Base-by-base conservation (phyloP, 1,284 basidiomycete species). In the Thelephora terrestris region DNA sequence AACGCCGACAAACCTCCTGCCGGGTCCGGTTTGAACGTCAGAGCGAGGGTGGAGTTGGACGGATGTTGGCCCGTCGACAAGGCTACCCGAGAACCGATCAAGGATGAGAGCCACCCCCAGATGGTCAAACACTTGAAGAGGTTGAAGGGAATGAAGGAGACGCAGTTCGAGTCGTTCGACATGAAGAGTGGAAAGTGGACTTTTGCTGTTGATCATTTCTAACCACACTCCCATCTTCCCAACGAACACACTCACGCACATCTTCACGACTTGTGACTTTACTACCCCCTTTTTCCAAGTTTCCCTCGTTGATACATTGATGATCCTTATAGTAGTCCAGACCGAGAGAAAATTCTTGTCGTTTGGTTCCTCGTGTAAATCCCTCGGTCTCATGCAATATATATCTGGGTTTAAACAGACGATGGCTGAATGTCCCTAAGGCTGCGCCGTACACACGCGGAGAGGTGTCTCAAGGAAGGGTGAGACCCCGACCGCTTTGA, bases 171-270 rank as follows among this genome's bases (percentile, higher is more conserved):
- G 61, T 71, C 70, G 60, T 98, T 91, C 63, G 84, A 91, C 50
- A 73, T 82, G 43, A 74, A 73, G 56, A 79, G 80, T 56, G 95
- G 95, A 43, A 84, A 79, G 62, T 98, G 96, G 95, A 86, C 81
- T 35, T 99, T 99, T 70, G 79, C 75, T 25, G 95, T 98, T 51
- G 85, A 94, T 62, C 91, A 95, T 71, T 98, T 98, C 68, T 87
- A 60, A 67, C 36, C 12, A 5, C 27, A n/a, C 7, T 17, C 18
- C 18, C 43, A 9, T 25, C 24, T 44, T 7, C 43, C 7, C 43
- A 7, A 25, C 43, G 5, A 7, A 18, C 14, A 24, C n/a, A 44
- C 45, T 34, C 18, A 27, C n/a, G 29, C 29, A 10, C 29, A 14
- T 14, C 3, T 32, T 32, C 12, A 32, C 29, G 29, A 32, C 29